Conservation (phyloP, 768 basidiomycete species). For the Kwoniella dendrophila region DNA sequence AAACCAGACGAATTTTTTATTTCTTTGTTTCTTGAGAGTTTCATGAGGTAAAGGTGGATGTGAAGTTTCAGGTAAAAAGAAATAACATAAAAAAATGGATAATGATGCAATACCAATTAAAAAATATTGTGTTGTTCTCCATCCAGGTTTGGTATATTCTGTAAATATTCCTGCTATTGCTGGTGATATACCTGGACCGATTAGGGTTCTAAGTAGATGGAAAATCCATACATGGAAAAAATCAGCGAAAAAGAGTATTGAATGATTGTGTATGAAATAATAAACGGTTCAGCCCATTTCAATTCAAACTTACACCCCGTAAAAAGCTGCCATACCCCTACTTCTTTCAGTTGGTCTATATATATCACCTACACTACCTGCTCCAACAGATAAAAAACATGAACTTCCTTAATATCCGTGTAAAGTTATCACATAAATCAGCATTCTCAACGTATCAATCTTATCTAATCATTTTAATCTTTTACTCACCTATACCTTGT, state of each 20-base stretch:
- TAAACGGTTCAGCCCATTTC: too few species aligned
- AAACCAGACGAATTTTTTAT: conserved; percentile 51
- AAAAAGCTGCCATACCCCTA: conserved; percentile 48
- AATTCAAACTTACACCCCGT: conserved; percentile 48
- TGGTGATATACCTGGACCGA: conserved; percentile 44
- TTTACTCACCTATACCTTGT: conserved; percentile 64
- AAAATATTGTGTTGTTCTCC: conserved; percentile 44
- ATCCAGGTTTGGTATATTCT: conserved; percentile 46
- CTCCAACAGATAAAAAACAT: conserved; percentile 61
- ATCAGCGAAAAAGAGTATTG: too few species aligned
- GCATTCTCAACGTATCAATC: too few species aligned
- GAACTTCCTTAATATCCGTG: conserved; percentile 56
- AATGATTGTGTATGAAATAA: too few species aligned
- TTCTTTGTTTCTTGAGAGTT: conserved; percentile 25
- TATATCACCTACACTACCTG: conserved; percentile 61
- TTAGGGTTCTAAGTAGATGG: conserved; percentile 16
- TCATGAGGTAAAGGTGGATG: conserved; percentile 52
- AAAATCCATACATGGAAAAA: too few species aligned
- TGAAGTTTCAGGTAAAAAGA: conserved; percentile 53
- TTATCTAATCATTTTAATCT: too few species aligned
- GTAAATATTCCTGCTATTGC: conserved; percentile 48
- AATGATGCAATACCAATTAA: conserved; percentile 39
- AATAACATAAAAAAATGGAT: conserved; percentile 36
- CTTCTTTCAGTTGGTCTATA: conserved; percentile 49
- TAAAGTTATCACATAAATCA: too few species aligned